Evolutionary conservation across 1,284 basidiomycete genomes (phyloP).

Genomic region (Ustilago sp.): DNA sequence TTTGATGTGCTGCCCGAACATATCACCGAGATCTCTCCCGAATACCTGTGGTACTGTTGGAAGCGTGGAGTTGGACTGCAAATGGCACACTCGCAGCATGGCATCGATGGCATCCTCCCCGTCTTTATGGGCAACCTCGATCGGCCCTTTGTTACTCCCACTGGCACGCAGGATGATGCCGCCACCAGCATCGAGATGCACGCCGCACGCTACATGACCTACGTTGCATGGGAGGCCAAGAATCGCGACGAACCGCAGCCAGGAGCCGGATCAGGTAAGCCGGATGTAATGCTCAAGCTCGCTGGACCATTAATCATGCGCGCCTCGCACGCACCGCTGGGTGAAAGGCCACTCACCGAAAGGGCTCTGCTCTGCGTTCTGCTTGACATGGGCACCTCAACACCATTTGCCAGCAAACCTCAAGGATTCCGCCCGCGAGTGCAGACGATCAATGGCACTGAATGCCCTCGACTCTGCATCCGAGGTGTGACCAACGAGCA

Average conservation of each 20-base stretch:
- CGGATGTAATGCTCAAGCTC: not conserved
- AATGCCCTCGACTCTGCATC: constrained; percentile 14
- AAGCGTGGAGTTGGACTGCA: constrained; percentile 32
- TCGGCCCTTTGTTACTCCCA: constrained; percentile 1
- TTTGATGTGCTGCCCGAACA: constrained; percentile 16
- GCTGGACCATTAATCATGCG: not conserved
- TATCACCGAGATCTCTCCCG: constrained; percentile 15
- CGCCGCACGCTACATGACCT: constrained; percentile 16
- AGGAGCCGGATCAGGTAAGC: not conserved
- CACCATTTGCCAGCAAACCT: not conserved
- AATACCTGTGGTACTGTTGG: constrained; percentile 39
- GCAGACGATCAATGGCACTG: not conserved
- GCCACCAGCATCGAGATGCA: not conserved
- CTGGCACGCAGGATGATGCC: not conserved
- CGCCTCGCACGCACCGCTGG: not conserved
- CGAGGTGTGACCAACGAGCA: not conserved
- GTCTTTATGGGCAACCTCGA: constrained; percentile 25
- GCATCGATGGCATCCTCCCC: constrained; percentile 29
- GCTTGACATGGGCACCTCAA: constrained; percentile 11
- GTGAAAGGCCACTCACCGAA: constrained; percentile 7
- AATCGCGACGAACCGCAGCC: not conserved
- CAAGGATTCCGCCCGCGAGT: not conserved
- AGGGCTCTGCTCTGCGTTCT: constrained; percentile 13
- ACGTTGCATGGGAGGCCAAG: constrained; percentile 30
- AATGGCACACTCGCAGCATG: constrained; percentile 10